Base-by-base conservation (phyloP, 768 basidiomycete species). In the Rhizopogon rudus region DNA sequence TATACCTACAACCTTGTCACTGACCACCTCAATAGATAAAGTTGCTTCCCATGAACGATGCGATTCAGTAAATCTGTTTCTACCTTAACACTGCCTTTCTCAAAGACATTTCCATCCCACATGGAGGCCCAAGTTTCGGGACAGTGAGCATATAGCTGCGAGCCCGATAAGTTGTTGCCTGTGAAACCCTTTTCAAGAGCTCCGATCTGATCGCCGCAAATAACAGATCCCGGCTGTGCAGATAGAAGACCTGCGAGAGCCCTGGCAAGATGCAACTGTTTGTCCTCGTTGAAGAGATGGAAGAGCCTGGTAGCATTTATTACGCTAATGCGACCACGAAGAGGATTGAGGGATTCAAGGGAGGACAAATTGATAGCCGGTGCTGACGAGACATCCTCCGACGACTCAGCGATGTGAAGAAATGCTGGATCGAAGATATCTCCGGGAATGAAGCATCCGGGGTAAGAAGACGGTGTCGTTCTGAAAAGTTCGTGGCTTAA, bases 401-500 rank as follows among this genome's bases (percentile, higher is more conserved):
- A 65, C 29, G 69, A 70, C 3, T 71, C 62, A 0, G 64, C 62
- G 6, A 74, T 69, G 9, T 55, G 55, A 22, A 86, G 72, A 28
- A 79, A 67, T 0, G 61, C 52, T 12, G 75, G 65, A 53, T 84
- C 76, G 40, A 88, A 78, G 0, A 68, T 73, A 55, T 88, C 78
- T 1, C 86, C 87, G 1, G 73, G 61, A 25, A 88, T 54, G 63
- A 87, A 85, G 0, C 67, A 65, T 0, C 74, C 75, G 14, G 82
- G 80, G 62, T 82, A 87, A 0, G 76, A 71, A 41, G 73, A 73
- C 0, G 78, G 75, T 0, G 78, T 81, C 2, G 80, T 76, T 41
- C 66, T 78, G 73, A 87, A 89, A 16, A 88, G 71, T 31, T 78
- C 74, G 54, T 87, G 84, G 1, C 84, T 84, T 6, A 79, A 66